Evolutionary conservation across 345 rosid genomes (phyloP), one percentile per base, ranked within the genome.

Genomic region (Orychophragmus violaceus): DNA sequence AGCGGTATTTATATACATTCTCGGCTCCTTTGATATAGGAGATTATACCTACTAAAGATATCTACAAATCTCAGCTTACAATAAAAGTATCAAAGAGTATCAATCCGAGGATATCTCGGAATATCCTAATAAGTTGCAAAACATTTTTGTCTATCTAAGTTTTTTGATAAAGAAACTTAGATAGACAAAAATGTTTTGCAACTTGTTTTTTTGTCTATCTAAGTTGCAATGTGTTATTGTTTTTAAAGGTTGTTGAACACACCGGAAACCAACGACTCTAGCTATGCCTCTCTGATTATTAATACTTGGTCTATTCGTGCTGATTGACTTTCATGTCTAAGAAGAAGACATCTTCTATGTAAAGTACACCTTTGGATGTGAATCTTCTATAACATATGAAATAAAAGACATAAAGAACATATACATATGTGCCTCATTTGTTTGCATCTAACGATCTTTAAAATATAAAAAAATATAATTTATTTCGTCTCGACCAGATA

Each of bases 281-380:
- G n/a, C n/a, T 16, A 1, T 28, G 21, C 17, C 52, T 45, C 37
- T n/a, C 50, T 27, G 11, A 16, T 22, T 21, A 17, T 35, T 24
- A 42, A 63, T 7, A 24, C 58, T 50, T 30, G 9, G 32, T 19
- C 33, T 21, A 46, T 52, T 70, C 46, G 30, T 52, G 61, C 51
- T 19, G 35, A 42, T 53, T 70, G 75, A 62, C 62, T 53, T 70
- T 69, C 60, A 39, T 10, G 8, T 8, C 3, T 32, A 9, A 33
- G 6, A 46, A 18, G 18, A 18, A 17, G 16, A 29, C 18, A 3
- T 44, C 29, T 37, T 18, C 2, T 14, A 18, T 41, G 59, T 28
- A 72, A 72, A 72, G 66, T 72, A 7, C 66, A 27, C 57, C 48
- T 72, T 72, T 57, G 70, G 65, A 64, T 51, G 9, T 1, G 37